A percentile compares a stretch with the other conserved stretches of the same genome.
Conservation (phyloP, 108 stramenopile species). For the Cyclotella distinguenda region DNA sequence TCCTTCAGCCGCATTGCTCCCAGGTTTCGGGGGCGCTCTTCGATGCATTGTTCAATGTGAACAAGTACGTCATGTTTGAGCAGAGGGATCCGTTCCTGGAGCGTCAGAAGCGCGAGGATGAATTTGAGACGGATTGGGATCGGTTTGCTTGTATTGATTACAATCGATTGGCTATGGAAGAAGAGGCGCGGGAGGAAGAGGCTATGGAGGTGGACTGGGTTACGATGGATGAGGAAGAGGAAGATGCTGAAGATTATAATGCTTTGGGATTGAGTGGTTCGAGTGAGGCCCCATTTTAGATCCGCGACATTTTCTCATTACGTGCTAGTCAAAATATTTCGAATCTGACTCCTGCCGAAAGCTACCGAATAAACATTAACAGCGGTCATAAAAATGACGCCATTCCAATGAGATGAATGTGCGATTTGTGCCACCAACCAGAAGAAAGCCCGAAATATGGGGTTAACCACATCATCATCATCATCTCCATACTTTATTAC, state of each 20-base stretch:
- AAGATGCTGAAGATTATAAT: constrained; percentile 56
- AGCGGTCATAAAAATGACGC: constrained; percentile 46
- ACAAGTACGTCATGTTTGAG: constrained; percentile 97
- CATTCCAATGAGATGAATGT: constrained; percentile 54
- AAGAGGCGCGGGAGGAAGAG: constrained; percentile 85
- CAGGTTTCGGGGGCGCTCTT: constrained; percentile 94
- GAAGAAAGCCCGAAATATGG: too few species aligned
- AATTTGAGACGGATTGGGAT: constrained; percentile 98
- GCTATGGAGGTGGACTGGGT: constrained; percentile 91
- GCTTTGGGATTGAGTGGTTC: constrained; percentile 49
- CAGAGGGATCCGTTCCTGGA: constrained; percentile 95
- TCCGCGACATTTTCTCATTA: too few species aligned
- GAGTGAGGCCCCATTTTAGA: constrained; percentile 54
- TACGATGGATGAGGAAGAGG: constrained; percentile 82
- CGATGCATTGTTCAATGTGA: constrained; percentile 97
- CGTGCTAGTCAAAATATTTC: too few species aligned
- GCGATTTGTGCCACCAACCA: too few species aligned
- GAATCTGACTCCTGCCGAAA: too few species aligned
- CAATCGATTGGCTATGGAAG: constrained; percentile 92
- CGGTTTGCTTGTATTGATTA: constrained; percentile 95
- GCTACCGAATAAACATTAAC: not conserved
- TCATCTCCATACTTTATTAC: too few species aligned
- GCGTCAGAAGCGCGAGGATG: constrained; percentile 91
- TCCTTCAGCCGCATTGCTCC: constrained; percentile 82
- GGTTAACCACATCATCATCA: too few species aligned